Evolutionary conservation across 2,329 filamentous ascomycete species (phyloP), one percentile per base, ranked within the genome.

Genomic region (Penicillium sp.): DNA sequence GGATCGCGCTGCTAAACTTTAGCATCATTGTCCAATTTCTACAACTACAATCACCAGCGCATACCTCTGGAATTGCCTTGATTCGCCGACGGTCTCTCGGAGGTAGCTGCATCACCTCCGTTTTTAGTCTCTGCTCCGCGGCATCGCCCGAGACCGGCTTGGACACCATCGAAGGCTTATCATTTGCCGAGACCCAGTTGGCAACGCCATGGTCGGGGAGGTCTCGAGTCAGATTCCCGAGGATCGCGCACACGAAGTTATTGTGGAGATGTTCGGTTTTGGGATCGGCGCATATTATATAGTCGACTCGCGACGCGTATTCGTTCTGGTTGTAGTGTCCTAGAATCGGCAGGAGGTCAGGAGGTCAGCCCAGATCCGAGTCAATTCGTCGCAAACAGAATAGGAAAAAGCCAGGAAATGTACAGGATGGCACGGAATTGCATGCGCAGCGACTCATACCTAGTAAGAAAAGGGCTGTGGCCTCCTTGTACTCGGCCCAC

Each of bases 31-130:
- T 46, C 6, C 32, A 40, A 25, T 44, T 13, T 18, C 12, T 12
- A 20, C 12, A 32, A 23, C 18, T n/a, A 31, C 18, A 45, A 38
- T 45, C 23, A 18, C 33, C 43, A 35, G 42, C 29, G 42, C 68
- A 51, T 67, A 77, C 75, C 58, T 79, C 74, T 44, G 74, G 70
- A 50, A 80, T 76, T 10, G 67, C 75, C 65, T 82, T 82, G 44
- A 82, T 66, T 49, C 82, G 72, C 58, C 81, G 76, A 53, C 82
- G 71, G 63, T 85, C 82, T 52, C 81, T 68, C 1, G 81, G 74
- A 41, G 78, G 79, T 39, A 85, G 64, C 47, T 79, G 75, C 82
- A 85, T 86, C 12, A 84, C 76, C 68, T 86, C 82, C 25, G 75
- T 75, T 69, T 84, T 85, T 43, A 84, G 67, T 55, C 82, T 68